Evolutionary conservation across 2,329 filamentous ascomycete species (phyloP).

Genomic region (Aureobasidium sp.): DNA sequence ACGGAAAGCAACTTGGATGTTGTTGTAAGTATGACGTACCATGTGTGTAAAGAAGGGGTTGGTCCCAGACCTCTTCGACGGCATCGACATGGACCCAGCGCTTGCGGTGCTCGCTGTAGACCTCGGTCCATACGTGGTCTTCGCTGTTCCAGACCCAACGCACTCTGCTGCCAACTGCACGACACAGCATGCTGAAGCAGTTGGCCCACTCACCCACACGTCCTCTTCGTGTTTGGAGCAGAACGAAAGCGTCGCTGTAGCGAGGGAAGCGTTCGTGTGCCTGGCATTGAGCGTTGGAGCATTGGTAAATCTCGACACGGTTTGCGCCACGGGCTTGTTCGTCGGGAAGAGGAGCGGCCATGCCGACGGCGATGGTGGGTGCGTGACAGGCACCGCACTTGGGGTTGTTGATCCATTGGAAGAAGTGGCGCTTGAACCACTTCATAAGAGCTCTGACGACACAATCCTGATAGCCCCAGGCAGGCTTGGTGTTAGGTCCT

Average conservation of each 20-base stretch:
- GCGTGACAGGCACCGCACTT: constrained; percentile 74
- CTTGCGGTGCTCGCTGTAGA: constrained; percentile 88
- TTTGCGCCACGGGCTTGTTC: constrained; percentile 83
- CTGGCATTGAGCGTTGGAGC: constrained; percentile 67
- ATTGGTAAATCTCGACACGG: constrained; percentile 84
- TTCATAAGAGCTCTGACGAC: constrained; percentile 82
- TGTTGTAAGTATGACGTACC: constrained; percentile 42
- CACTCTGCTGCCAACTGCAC: constrained; percentile 81
- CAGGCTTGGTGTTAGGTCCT: constrained; percentile 68
- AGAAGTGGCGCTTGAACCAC: constrained; percentile 95
- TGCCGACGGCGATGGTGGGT: constrained; percentile 74
- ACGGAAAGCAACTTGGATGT: neutral
- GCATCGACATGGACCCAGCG: constrained; percentile 96
- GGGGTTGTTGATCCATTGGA: constrained; percentile 95
- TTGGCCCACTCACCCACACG: constrained; percentile 95
- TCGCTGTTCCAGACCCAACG: constrained; percentile 98
- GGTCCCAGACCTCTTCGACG: constrained; percentile 93
- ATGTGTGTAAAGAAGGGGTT: constrained; percentile 83
- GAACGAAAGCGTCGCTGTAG: constrained; percentile 89
- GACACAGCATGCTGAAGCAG: constrained; percentile 97
- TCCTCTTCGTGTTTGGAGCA: constrained; percentile 79
- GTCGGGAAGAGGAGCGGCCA: constrained; percentile 78
- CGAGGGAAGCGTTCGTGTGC: constrained; percentile 84
- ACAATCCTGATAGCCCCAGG: constrained; percentile 98
- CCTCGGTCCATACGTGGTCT: constrained; percentile 95